Evolutionary conservation across 257 asterid species (phyloP), one percentile per base, ranked within the genome.

Genomic region (Solanum neorickii): DNA sequence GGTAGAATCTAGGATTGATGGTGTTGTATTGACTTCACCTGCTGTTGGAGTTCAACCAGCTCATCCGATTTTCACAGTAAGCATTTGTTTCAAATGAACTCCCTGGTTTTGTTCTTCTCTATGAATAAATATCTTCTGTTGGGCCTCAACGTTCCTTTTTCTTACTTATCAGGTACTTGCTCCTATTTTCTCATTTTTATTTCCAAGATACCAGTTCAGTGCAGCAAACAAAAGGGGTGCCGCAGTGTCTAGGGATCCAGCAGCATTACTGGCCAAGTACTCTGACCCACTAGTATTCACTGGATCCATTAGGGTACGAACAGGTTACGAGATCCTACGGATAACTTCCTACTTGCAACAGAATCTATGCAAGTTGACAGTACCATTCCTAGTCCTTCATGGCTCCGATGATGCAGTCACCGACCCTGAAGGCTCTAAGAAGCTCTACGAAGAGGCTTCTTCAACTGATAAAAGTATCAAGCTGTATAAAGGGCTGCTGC

Each of bases 261-360:
- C 91, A 35, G 99, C 99, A 49, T 88, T 97, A 35, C 47, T 89
- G n/a, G 98, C 97, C 2, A 97, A 97, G 88, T 97, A 97, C 77
- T 97, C 99, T 0, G 99, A 97, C 69, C 99, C 99, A 39, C 92
- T 97, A 10, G 99, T 96, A 27, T 97, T 95, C 91, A 97, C 99
- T 0, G 99, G 99, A 15, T 92, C 98, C 6, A 94, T 95, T 59
- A 89, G 99, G 86, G 91, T 93, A 84, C 89, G 98, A 91, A 95
- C 99, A 0, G 99, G 99, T 27, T 97, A 96, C 15, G 98, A 97
- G 89, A 93, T 97, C 29, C 94, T 97, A 14, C 88, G 95, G 21
- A 92, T 93, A 85, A 87, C 96, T 1, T 46, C 93, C 37, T 86
- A 90, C 76, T 89, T 97, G 87, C 98, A 97, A 90, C 93, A 95